Base-by-base conservation (phyloP, 441 rosid species). In the Corymbia calophylla region DNA sequence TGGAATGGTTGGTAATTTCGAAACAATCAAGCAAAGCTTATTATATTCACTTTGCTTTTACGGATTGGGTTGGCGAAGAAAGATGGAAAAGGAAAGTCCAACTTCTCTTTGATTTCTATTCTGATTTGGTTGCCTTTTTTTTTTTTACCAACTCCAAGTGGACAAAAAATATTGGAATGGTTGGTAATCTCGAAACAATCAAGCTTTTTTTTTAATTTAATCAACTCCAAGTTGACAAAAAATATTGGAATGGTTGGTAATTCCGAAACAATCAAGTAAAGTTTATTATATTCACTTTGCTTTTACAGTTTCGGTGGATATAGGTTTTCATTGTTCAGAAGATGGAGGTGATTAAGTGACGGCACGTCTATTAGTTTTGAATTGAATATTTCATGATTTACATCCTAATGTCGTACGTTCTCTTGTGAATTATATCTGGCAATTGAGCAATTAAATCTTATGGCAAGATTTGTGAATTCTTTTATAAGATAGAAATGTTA, bases 381-480 rank as follows among this genome's bases (percentile, higher is more conserved):
- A 66, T 62, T 62, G 4, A 29, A 62, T 29, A 62, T 14, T 62
- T 62, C 68, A 1, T 62, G 68, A 29, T 62, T 29, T 29, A 29
- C 17, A 29, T 62, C 1, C 5, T 29, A 2, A 7, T 7, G 18
- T 29, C 32, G 0, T 13, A 13, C 68, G 15, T 29, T 32, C 29
- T 62, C 32, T 62, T 1, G 7, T 0, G 68, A 62, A 29, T 62
- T 29, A 62, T 14, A 62, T 29, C n/a, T 29, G 32, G 32, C 68
- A 62, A 29, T 62, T 0, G 2, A 62, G 68, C 4, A 2, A 62
- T 29, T 0, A 14, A 13, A 62, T 62, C 32, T 62, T 62, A 32
- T 14, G 9, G 0, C 29, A 62, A 62, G 14, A 62, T 62, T 62
- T 62, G 18, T 0, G 17, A 13, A 29, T 29, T 1, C 4, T n/a